A percentile compares a stretch with the other conserved stretches of the same genome.
Evolutionary conservation across 768 basidiomycete genomes (phyloP).

Genomic region (Boletus rubropictus): DNA sequence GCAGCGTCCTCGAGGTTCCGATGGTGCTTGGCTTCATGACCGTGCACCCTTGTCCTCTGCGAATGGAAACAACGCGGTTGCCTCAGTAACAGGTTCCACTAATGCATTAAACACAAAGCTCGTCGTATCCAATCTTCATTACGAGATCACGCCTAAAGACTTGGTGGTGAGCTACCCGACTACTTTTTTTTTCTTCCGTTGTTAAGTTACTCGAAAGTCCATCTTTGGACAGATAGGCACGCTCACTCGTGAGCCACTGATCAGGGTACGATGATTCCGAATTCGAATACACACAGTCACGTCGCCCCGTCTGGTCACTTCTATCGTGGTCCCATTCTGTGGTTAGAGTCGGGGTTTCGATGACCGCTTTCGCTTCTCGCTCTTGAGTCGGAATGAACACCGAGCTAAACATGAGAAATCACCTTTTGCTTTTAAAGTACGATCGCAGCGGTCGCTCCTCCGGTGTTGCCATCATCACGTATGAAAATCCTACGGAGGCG

Average conservation of each 20-base stretch:
- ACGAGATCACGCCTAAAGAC: conserved; percentile 86
- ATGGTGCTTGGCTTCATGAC: conserved; percentile 76
- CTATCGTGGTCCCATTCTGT: conserved; percentile 28
- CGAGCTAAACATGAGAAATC: conserved; percentile 56
- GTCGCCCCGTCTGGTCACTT: conserved; percentile 31
- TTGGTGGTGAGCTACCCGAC: conserved; percentile 58
- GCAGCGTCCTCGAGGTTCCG: conserved; percentile 55
- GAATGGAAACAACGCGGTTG: conserved; percentile 22
- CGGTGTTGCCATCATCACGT: conserved; percentile 75
- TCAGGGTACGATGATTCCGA: conserved; percentile 80
- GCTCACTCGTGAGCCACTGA: conserved; percentile 85
- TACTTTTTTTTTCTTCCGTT: neutral
- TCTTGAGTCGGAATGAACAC: conserved; percentile 33
- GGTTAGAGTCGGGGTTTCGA: conserved; percentile 29
- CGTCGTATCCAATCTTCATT: conserved; percentile 83
- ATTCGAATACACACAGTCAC: conserved; percentile 34
- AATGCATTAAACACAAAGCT: conserved; percentile 48
- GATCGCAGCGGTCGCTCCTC: conserved; percentile 92
- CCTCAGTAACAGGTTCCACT: conserved; percentile 21
- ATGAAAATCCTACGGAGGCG: conserved; percentile 74
- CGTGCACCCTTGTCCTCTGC: conserved; percentile 46
- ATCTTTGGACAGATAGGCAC: conserved; percentile 92
- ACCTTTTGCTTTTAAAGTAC: conserved; percentile 63
- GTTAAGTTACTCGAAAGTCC: conserved; percentile 40
- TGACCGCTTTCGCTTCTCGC: conserved; percentile 41